Base-by-base conservation (phyloP, 768 basidiomycete species). In the Rhodosporidiobolus sp. region DNA sequence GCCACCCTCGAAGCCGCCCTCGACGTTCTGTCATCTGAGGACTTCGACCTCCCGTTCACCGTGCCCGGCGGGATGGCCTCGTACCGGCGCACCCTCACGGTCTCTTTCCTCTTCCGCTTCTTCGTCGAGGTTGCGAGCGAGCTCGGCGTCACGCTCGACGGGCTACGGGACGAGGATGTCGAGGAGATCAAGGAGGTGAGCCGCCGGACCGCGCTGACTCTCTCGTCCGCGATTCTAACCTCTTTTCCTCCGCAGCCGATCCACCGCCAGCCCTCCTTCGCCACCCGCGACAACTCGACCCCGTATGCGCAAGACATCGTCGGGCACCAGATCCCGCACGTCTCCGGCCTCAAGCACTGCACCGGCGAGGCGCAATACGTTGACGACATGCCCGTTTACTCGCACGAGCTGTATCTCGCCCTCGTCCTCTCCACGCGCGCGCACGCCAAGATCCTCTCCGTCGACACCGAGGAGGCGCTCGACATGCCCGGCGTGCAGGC, bases 21-120 rank as follows among this genome's bases (percentile, higher is more conserved):
- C 46, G 77, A 73, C 46, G 46, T 67, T 9, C 65, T 79, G 22
- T 70, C 67, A 4, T 24, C 38, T 28, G 78, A 79, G 52, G 38
- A 43, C 38, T 73, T 77, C 54, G 65, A 69, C 43, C 65, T 79
- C 2, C 76, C 71, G 0, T 78, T 50, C 70, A 61, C 68, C 43
- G 78, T 78, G 2, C 78, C 77, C 4, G 78, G 78, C 32, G 78
- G 77, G 14, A 79, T 79, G 78, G 67, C 77, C 30, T 59, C 69
- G 14, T 79, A 75, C 62, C 74, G 78, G 17, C 67, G 73, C 14
- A 77, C 74, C 1, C 76, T 79, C 48, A 64, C 70, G 14, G 67
- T 79, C 43, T 77, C 77, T 17, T 79, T 79, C 71, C 58, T 78
- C 45, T 77, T 71, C 64, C 74, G 74, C 35, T 79, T 76, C 70